These are phyloP conservation scores for Vitis hybrid DNA, from an alignment of 177 flowering plant species.

Conservation along the genomic window DNA sequence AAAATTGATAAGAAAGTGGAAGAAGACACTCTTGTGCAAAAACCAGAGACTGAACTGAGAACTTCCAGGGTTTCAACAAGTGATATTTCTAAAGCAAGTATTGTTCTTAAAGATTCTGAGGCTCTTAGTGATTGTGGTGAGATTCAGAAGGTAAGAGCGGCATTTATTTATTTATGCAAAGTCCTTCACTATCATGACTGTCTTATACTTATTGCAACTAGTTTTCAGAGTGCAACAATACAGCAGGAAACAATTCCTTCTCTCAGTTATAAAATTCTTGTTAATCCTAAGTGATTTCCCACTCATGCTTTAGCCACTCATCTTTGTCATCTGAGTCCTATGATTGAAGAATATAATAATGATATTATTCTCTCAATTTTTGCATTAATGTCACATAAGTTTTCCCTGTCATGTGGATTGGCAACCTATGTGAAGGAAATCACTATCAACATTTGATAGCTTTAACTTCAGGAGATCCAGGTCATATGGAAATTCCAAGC, in stretches of 20 bases:
- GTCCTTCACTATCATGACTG: too few relatives aligned
- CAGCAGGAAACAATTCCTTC: too few relatives aligned
- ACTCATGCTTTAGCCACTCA: too few relatives aligned
- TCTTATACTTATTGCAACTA: too few relatives aligned
- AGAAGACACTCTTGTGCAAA: slow-evolving; percentile 21
- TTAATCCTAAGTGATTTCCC: too few relatives aligned
- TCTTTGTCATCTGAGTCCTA: too few relatives aligned
- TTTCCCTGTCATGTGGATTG: not conserved
- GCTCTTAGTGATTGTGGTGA: slow-evolving; percentile 14
- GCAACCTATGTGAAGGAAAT: not conserved
- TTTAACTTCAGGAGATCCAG: not conserved
- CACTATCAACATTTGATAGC: not conserved
- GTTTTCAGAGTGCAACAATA: too few relatives aligned
- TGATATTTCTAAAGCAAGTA: slow-evolving; percentile 18
- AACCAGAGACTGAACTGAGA: slow-evolving; percentile 20
- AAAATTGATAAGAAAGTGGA: slow-evolving; percentile 26
- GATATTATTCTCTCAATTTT: too few relatives aligned
- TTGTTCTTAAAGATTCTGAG: slow-evolving; percentile 21
- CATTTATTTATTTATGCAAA: not conserved
- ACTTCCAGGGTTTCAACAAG: slow-evolving; percentile 9
- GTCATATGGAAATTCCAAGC: not conserved
- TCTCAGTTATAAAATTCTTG: too few relatives aligned
- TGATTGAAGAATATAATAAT: too few relatives aligned
- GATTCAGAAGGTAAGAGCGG: slow-evolving; percentile 32
- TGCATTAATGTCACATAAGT: not conserved